Conservation (phyloP, 225 moss, liverwort and hornwort species). For the Pleurozium schreberi region DNA sequence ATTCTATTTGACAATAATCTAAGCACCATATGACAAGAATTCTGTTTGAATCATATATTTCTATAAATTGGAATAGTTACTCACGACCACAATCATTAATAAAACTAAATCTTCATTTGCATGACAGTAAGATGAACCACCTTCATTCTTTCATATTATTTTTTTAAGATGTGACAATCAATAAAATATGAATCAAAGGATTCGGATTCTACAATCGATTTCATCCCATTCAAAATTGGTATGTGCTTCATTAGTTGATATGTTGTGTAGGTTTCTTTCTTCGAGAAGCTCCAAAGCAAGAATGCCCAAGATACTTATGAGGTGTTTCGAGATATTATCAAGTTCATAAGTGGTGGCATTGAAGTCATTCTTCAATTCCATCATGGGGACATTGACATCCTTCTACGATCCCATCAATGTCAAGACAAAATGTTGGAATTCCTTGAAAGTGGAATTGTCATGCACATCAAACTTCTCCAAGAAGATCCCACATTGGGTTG, state of each 20-base stretch:
- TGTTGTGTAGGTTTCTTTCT: not conserved
- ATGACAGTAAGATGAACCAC: not conserved
- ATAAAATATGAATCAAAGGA: not conserved
- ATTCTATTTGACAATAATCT: not conserved
- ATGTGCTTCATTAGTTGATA: not conserved
- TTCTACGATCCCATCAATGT: no score
- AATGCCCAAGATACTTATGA: not conserved
- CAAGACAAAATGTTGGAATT: no score
- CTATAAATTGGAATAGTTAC: accelerated
- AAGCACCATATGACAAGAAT: accelerated
- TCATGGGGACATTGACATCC: not conserved
- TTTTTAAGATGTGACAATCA: not conserved
- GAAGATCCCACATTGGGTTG: no score
- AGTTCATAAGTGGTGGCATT: not conserved
- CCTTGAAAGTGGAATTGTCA: no score
- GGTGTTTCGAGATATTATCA: not conserved
- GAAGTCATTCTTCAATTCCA: not conserved
- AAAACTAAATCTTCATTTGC: not conserved
- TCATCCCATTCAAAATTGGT: accelerated
- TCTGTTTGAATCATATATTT: accelerated
- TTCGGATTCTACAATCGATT: no score
- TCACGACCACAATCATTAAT: accelerated
- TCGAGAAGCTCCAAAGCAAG: not conserved
- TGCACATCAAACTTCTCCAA: no score
- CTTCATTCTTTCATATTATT: no score